Percentiles rank a stretch among this genome's conserved stretches.
Evolutionary conservation across 2,329 filamentous ascomycete genomes (phyloP).

Genomic region (Claviceps lovelessii): DNA sequence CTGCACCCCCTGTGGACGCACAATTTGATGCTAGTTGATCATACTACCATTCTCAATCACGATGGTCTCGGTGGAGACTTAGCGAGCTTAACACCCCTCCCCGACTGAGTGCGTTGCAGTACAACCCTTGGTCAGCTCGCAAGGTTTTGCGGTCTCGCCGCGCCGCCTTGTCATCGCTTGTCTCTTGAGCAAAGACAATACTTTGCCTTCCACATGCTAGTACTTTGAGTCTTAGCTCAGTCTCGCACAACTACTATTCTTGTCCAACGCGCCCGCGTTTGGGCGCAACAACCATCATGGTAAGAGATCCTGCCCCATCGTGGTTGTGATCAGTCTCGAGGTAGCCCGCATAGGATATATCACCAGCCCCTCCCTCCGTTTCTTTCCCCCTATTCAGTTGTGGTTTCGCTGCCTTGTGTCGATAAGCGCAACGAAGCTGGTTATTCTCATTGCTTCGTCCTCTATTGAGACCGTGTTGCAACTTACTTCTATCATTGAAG

Average conservation of each 20-base stretch:
- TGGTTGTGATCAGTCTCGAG: conserved; percentile 19
- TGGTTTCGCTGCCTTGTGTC: not conserved
- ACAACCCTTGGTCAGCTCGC: conserved; percentile 8
- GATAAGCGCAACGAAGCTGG: conserved; percentile 2
- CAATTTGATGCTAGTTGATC: conserved; percentile 2
- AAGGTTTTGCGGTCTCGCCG: conserved; percentile 7
- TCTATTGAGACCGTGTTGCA: not conserved
- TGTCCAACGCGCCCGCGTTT: conserved; percentile 25
- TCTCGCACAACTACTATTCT: conserved; percentile 14
- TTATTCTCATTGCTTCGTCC: conserved; percentile 10
- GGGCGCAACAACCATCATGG: conserved; percentile 30
- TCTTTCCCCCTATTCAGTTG: conserved; percentile 8
- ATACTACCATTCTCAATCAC: conserved; percentile 13
- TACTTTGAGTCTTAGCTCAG: conserved; percentile 21
- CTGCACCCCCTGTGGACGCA: conserved; percentile 7
- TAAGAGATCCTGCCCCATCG: conserved; percentile 27
- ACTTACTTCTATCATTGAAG: not conserved
- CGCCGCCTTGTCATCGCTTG: conserved; percentile 17
- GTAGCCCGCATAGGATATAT: conserved; percentile 33
- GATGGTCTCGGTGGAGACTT: conserved; percentile 23
- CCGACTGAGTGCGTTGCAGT: conserved; percentile 11
- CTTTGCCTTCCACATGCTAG: conserved; percentile 21
- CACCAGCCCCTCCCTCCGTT: conserved; percentile 21
- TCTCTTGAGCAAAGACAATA: conserved; percentile 22
- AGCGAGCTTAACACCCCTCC: conserved; percentile 17